These are phyloP conservation scores for Cutaneotrichosporon mucoides DNA, from an alignment of 1,284 basidiomycete genomes.

Conservation along the genomic window DNA sequence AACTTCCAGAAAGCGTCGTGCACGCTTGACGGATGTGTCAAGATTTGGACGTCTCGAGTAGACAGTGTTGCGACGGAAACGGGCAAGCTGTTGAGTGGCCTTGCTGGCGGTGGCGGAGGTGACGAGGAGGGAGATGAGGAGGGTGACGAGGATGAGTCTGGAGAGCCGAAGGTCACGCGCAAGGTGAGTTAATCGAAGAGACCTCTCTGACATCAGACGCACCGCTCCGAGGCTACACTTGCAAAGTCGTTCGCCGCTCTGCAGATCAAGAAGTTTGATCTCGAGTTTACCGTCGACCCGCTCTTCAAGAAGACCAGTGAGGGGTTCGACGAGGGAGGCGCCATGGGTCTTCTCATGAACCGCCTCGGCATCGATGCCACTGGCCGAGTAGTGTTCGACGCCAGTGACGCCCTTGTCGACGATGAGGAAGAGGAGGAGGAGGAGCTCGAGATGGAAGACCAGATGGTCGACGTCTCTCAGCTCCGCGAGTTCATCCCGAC, in stretches of 20 bases:
- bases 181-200: slow-evolving; percentile 28
- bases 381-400: slow-evolving; percentile 91
- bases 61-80: slow-evolving; percentile 97
- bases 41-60: slow-evolving; percentile 98
- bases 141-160: slow-evolving; percentile 46
- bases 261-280: slow-evolving; percentile 84
- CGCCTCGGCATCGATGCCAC: slow-evolving; percentile 80
- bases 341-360: slow-evolving; percentile 90
- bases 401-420: slow-evolving; percentile 74
- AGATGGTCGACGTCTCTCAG: slow-evolving; percentile 54
- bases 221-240: slow-evolving; percentile 71
- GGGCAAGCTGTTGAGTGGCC: slow-evolving; percentile 87
- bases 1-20: slow-evolving; percentile 98
- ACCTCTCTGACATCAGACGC: slow-evolving; percentile 49
- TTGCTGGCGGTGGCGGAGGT: slow-evolving; percentile 57
- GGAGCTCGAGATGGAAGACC: slow-evolving; percentile 51
- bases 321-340: slow-evolving; percentile 98
- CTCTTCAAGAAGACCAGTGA: slow-evolving; percentile 97
- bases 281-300: slow-evolving; percentile 94
- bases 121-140: slow-evolving; percentile 52
- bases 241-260: slow-evolving; percentile 78
- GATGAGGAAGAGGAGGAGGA: slow-evolving; percentile 68
- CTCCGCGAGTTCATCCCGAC: slow-evolving; percentile 70
- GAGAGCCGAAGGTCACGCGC: slow-evolving; percentile 32
- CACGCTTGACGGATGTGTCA: slow-evolving; percentile 97